Evolutionary conservation across 352 stramenopile genomes (phyloP), one percentile per base, ranked within the genome.

Genomic region (Phytophthora megakarya): DNA sequence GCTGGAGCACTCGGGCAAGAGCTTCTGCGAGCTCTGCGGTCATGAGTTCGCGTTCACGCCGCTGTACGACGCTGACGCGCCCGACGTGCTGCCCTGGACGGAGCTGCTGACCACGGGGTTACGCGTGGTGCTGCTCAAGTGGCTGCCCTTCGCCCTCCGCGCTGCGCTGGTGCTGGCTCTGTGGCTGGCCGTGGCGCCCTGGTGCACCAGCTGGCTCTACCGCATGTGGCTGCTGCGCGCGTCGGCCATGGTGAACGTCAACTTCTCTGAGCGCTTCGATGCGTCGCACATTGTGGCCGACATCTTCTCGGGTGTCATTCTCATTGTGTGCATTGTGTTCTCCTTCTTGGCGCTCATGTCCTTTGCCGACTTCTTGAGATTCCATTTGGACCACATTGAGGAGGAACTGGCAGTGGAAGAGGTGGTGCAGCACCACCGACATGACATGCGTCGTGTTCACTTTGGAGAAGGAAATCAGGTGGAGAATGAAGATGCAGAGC

Each of bases 311-410:
- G 95, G 95, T 26, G 84, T 93, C 3, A 81, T 98, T 19, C 76
- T 98, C 52, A 89, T 95, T 38, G 78, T 97, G 21, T 88, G 89
- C 48, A 95, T 98, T 61, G 88, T 98, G 9, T 95, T 98, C 58
- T 97, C 87, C 46, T 98, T 98, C 73, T 74, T 98, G 26, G 90
- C 87, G 62, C 72, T 98, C 21, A 98, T 98, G 93, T 98, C 91
- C 37, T 97, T 97, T 67, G 86, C 89, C 5, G 92, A 97, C 59
- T 98, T 98, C 61, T 71, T 97, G 53, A 78, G 92, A 53, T 97
- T 97, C 74, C 86, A 97, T 50, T 79, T 96, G 69, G 89, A 97
- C 61, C 72, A 96, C 48, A 89, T 91, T 23, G 86, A 94, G 18
- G 84, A 94, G 35, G 70, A 74, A 6, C 61, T 72, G 10, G 74